Conservation (phyloP, 371 early-diverging fungal species). For the Saksenaea vasiformis region DNA sequence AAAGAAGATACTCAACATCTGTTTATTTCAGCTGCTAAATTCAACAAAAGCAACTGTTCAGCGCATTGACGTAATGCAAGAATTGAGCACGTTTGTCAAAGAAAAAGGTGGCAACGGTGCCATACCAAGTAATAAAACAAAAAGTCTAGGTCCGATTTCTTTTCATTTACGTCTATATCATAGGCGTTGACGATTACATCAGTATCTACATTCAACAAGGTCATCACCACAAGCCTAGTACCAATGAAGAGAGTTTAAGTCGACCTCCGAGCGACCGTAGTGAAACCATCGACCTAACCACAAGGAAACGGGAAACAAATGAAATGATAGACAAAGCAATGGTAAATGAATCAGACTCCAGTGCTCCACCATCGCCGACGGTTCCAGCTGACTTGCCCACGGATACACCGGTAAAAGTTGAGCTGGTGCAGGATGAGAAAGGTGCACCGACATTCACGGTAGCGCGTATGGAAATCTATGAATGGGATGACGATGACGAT, state of each 20-base stretch:
- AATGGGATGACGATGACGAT: neutral
- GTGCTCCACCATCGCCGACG: neutral
- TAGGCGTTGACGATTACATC: neutral
- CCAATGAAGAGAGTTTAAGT: slow-evolving; percentile 44
- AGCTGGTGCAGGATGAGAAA: neutral
- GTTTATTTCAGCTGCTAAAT: neutral
- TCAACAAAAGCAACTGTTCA: neutral
- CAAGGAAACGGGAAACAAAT: neutral
- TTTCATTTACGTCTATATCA: neutral
- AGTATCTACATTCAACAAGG: slow-evolving; percentile 50
- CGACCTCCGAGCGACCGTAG: neutral
- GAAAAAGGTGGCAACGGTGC: neutral
- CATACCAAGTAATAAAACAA: neutral
- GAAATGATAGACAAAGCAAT: neutral
- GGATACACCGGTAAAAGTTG: neutral
- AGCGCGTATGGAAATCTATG: neutral
- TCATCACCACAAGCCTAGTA: slow-evolving; percentile 60
- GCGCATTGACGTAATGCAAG: neutral
- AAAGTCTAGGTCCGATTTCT: neutral
- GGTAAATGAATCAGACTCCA: neutral
- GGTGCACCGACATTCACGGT: neutral
- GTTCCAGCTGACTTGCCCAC: neutral
- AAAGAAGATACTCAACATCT: neutral
- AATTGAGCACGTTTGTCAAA: neutral
- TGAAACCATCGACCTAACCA: neutral